Percentiles rank a stretch among this genome's conserved stretches.
These are phyloP conservation scores for Pyricularia grisea DNA, from an alignment of 2,329 filamentous ascomycete genomes.

Conservation along the genomic window DNA sequence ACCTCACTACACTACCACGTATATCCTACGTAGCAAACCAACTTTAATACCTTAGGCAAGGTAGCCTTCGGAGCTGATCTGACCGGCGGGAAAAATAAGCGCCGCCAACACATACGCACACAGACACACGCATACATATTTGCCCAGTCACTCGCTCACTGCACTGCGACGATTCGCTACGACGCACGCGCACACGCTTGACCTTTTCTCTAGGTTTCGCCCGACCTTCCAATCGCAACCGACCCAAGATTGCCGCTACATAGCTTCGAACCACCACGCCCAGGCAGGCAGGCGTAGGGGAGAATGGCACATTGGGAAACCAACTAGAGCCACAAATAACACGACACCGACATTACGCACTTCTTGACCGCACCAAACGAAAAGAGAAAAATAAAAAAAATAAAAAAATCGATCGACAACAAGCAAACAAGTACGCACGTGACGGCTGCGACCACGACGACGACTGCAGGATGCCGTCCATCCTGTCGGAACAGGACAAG, in stretches of 20 bases:
- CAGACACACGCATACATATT: not conserved
- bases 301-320: not conserved
- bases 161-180: not conserved
- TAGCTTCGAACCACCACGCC: not conserved
- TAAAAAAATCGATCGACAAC: not conserved
- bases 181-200: not conserved
- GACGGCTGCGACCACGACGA: not conserved
- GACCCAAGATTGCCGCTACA: not conserved
- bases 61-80: not conserved
- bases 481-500: conserved; percentile 89
- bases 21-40: not conserved
- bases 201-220: not conserved
- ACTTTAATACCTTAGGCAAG: not conserved
- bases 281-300: not conserved
- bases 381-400: not conserved
- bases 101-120: not conserved
- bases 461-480: conserved; percentile 40
- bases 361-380: not conserved
- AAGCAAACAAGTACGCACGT: not conserved
- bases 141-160: not conserved
- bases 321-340: not conserved
- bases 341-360: not conserved
- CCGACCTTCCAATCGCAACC: not conserved
- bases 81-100: not conserved
- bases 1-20: not conserved